Evolutionary conservation across 805 yeast genomes (phyloP).

Genomic region (Sugiyamaella boreocaroliniensis): DNA sequence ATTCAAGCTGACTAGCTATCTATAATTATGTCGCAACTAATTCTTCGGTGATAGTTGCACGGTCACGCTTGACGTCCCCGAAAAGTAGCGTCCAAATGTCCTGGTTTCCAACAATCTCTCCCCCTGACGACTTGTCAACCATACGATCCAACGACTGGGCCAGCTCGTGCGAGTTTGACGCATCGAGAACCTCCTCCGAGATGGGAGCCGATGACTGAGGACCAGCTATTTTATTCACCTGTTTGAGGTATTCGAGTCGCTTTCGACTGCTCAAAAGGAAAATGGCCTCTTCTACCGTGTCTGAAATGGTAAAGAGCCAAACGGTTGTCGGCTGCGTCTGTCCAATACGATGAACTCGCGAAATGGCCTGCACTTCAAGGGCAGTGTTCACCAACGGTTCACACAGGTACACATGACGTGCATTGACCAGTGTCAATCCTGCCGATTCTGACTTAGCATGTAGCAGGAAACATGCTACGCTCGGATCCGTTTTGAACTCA

Average conservation of each 20-base stretch:
- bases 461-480: conserved; percentile 75
- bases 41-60: background rate
- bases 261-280: conserved; percentile 59
- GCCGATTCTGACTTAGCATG: conserved; percentile 83
- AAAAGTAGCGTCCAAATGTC: conserved; percentile 64
- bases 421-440: conserved; percentile 85
- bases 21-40: no score
- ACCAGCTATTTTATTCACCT: background rate
- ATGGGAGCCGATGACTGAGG: conserved; percentile 25
- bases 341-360: conserved; percentile 89
- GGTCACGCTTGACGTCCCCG: conserved; percentile 11
- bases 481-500: conserved; percentile 51
- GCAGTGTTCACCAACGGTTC: conserved; percentile 89
- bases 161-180: conserved; percentile 50
- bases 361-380: conserved; percentile 84
- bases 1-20: no score
- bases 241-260: conserved; percentile 34
- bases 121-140: conserved; percentile 43
- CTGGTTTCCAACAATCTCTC: conserved; percentile 51
- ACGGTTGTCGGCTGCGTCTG: conserved; percentile 75
- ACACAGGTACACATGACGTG: conserved; percentile 84
- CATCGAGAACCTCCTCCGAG: conserved; percentile 26
- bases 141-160: conserved; percentile 46
- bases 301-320: conserved; percentile 83
- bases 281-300: conserved; percentile 85